Conservation (phyloP, 2,329 filamentous ascomycete genomes). For the Coleophoma crateriformis region DNA sequence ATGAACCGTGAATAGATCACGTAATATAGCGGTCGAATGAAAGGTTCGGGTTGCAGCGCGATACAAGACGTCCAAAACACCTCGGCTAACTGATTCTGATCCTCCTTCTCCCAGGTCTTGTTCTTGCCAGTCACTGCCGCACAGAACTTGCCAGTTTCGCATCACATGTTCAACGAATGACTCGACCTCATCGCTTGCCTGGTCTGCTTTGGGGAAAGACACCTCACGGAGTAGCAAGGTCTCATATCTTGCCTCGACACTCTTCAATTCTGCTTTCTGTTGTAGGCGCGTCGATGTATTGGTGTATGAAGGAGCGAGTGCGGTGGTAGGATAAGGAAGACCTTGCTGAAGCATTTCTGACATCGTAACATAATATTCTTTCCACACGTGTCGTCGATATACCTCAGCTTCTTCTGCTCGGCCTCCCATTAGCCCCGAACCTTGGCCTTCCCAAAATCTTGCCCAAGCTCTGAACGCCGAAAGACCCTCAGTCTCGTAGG, state of each 20-base stretch:
- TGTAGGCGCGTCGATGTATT: conserved; percentile 53
- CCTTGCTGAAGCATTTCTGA: conserved; percentile 69
- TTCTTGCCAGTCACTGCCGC: conserved; percentile 74
- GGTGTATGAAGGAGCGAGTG: conserved; percentile 30
- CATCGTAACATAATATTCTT: conserved; percentile 74
- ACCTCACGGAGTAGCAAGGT: conserved; percentile 71
- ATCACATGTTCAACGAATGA: conserved; percentile 74
- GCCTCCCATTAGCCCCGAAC: conserved; percentile 43
- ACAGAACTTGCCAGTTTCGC: conserved; percentile 78
- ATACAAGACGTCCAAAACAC: conserved; percentile 83
- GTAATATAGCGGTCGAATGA: conserved; percentile 84
- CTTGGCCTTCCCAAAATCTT: conserved; percentile 54
- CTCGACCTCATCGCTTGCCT: conserved; percentile 75
- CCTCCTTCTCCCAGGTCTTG: conserved; percentile 77
- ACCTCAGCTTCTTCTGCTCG: conserved; percentile 54
- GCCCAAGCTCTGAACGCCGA: conserved; percentile 63
- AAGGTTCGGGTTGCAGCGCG: conserved; percentile 89
- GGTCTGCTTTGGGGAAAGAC: conserved; percentile 77
- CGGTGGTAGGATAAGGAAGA: conserved; percentile 50
- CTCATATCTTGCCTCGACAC: conserved; percentile 76
- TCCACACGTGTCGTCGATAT: conserved; percentile 69
- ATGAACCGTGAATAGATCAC: conserved; percentile 84
- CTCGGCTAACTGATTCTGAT: conserved; percentile 66
- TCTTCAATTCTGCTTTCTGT: conserved; percentile 71
- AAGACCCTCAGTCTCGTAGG: conserved; percentile 47